Base-by-base conservation (phyloP, 768 basidiomycete genomes). In the Clavulina sp. region DNA sequence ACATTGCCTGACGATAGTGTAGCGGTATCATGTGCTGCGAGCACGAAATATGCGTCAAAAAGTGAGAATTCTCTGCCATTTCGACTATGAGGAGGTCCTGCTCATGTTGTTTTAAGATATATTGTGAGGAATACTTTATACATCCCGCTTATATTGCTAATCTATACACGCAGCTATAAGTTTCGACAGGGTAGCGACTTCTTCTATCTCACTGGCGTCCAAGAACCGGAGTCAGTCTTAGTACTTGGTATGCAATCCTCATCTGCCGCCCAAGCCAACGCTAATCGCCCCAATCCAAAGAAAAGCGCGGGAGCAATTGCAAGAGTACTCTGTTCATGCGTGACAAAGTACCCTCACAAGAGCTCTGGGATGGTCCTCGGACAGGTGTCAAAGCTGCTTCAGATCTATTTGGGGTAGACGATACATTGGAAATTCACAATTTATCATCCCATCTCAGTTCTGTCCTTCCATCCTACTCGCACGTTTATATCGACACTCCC, bases 171-270 rank as follows among this genome's bases (percentile, higher is more conserved):
- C 23, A 97, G 92, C 64, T 95, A 96, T 72, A 91, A 91, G 63
- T 95, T 86, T 62, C 77, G 93, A 23, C 93, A 93, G 65, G 77
- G 78, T 0, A 88, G 85, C 33, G 81, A 93, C 65, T 86, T 92
- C 63, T 88, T 83, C 83, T 97, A 99, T 64, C 70, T 99, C 13
- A 95, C 95, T 0, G 95, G 95, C 7, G 95, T 95, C 60, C 78
- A 88, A 52, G 93, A 97, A 62, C 86, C 91, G 1, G 83, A 93
- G 52, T 76, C 93, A 18, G 91, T 86, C 0, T 69, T 97, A 40
- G 71, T 96, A 34, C 71, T 99, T 43, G 79, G 88, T 85, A 48
- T 33, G 70, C 52, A 44, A n/a, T 3, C 54, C 13, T 48, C 21
- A 23, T 28, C 30, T 51, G 24, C 21, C 49, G 29, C 49, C 31